Evolutionary conservation across 179 eudicot genomes (phyloP).

Genomic region (Vitellaria paradoxa): DNA sequence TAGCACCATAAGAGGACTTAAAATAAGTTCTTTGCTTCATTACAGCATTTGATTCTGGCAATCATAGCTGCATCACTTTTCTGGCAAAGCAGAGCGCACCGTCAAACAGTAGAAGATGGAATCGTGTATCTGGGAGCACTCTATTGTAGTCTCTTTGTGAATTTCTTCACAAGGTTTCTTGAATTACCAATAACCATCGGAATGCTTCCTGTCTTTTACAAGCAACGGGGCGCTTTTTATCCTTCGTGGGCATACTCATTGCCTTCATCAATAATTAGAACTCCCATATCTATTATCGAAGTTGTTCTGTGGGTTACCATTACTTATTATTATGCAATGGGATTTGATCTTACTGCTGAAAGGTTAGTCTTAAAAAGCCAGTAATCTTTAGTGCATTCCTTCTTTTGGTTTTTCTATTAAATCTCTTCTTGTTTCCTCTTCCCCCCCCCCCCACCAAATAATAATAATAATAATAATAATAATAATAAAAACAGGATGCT

Average conservation of each 20-base stretch:
- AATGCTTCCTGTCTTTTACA: slow-evolving; percentile 44
- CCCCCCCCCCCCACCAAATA: not conserved
- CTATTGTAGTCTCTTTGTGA: slow-evolving; percentile 14
- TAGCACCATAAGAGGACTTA: not conserved
- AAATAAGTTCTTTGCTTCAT: not conserved
- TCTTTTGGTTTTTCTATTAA: not conserved
- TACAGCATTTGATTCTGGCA: slow-evolving; percentile 10
- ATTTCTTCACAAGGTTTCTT: slow-evolving; percentile 34
- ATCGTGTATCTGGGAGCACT: slow-evolving; percentile 32
- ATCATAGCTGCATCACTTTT: slow-evolving; percentile 6
- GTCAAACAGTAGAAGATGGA: slow-evolving; percentile 28
- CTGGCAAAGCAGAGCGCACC: slow-evolving; percentile 14
- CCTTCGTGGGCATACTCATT: slow-evolving; percentile 49
- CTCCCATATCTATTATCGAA: slow-evolving; percentile 36
- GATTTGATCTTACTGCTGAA: slow-evolving; percentile 41
- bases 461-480: not conserved
- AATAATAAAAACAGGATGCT: slow-evolving; percentile 35
- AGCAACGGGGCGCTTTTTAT: slow-evolving; percentile 41
- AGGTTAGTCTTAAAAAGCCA: slow-evolving; percentile 19
- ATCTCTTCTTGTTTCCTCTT: not conserved
- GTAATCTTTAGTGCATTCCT: not conserved
- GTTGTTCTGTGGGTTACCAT: slow-evolving; percentile 32
- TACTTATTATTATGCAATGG: slow-evolving; percentile 43
- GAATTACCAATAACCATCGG: slow-evolving; percentile 39
- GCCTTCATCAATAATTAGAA: slow-evolving; percentile 38